A percentile compares a stretch with the other conserved stretches of the same genome.
Conservation (phyloP, 352 stramenopile species). For the Globisporangium cylindrosporum region DNA sequence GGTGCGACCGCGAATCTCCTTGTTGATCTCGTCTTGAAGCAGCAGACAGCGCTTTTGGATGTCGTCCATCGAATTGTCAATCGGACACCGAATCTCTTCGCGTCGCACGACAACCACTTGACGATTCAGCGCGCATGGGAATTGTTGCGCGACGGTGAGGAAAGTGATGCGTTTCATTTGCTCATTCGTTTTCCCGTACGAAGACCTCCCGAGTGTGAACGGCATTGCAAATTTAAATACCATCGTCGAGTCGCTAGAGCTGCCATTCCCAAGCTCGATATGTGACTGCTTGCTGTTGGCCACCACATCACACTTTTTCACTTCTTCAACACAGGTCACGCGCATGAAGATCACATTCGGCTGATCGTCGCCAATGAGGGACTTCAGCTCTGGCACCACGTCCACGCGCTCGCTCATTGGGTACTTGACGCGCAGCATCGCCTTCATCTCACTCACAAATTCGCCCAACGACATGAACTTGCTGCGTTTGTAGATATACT, state of each 20-base stretch:
- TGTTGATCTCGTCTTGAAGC: conserved; percentile 53
- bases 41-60: conserved; percentile 59
- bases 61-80: conserved; percentile 78
- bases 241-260: neutral
- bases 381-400: conserved; percentile 51
- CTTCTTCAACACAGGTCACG: conserved; percentile 26
- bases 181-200: conserved; percentile 63
- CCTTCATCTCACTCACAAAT: conserved; percentile 63
- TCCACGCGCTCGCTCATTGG: conserved; percentile 56
- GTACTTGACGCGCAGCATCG: conserved; percentile 48
- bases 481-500: conserved; percentile 77
- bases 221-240: conserved; percentile 52
- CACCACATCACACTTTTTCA: conserved; percentile 2
- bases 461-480: conserved; percentile 66
- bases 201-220: conserved; percentile 37
- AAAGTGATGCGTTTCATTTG: conserved; percentile 71
- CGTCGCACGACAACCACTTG: conserved; percentile 36
- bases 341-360: conserved; percentile 64
- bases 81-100: conserved; percentile 56
- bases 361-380: conserved; percentile 35
- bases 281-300: neutral
- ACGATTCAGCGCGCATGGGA: conserved; percentile 50
- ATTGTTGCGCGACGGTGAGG: conserved; percentile 35
- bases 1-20: conserved; percentile 37
- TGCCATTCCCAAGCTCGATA: neutral